Evolutionary conservation across 2,329 filamentous ascomycete species (phyloP).

Genomic region (Exophiala sideris): DNA sequence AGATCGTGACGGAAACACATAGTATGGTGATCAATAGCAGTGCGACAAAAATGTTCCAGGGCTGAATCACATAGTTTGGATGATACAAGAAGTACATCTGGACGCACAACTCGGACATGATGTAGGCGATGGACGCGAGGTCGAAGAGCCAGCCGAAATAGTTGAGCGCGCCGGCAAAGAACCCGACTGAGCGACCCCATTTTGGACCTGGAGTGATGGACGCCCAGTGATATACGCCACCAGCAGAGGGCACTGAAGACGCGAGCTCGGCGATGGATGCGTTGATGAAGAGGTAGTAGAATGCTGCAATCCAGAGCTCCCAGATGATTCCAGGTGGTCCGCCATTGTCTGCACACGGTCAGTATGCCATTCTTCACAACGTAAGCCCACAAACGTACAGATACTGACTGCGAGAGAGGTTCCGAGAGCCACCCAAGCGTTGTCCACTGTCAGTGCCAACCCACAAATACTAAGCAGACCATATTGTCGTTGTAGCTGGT

Average conservation of each 20-base stretch:
- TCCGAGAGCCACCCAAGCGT: constrained; percentile 63
- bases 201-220: constrained; percentile 54
- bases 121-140: constrained; percentile 56
- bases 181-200: constrained; percentile 51
- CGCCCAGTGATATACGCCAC: constrained; percentile 61
- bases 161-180: constrained; percentile 46
- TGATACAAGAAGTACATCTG: constrained; percentile 61
- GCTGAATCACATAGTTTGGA: constrained; percentile 38
- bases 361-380: no score
- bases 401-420: constrained; percentile 44
- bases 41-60: constrained; percentile 58
- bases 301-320: constrained; percentile 36
- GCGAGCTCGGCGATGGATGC: constrained; percentile 60
- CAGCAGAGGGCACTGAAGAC: constrained; percentile 58
- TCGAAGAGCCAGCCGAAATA: constrained; percentile 58
- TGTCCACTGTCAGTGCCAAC: constrained; percentile 59
- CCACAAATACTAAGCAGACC: constrained; percentile 51
- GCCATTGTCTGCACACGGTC: constrained; percentile 44
- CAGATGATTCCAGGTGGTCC: constrained; percentile 60
- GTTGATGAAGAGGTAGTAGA: constrained; percentile 58
- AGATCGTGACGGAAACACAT: constrained; percentile 45
- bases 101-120: constrained; percentile 56
- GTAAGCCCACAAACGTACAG: constrained; percentile 2
- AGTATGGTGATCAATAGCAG: constrained; percentile 51
- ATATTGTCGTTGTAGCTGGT: constrained; percentile 58